These are phyloP conservation scores for Populus tremula DNA, from an alignment of 345 rosid species.

Conservation along the genomic window DNA sequence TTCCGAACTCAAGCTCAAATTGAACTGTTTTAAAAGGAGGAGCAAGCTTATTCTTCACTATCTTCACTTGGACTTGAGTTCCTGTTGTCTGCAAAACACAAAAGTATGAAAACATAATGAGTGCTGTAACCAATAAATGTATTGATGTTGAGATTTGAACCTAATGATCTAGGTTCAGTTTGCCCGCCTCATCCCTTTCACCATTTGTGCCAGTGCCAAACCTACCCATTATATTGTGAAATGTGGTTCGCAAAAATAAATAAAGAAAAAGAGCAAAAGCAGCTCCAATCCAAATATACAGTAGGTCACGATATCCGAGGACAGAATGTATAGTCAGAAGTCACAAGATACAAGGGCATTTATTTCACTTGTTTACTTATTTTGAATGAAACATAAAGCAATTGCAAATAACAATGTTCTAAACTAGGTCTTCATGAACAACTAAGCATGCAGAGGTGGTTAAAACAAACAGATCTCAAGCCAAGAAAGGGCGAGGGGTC, in stretches of 20 bases:
- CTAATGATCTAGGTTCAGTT: not conserved
- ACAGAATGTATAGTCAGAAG: not conserved
- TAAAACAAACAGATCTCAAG: not conserved
- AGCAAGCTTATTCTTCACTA: constrained; percentile 94
- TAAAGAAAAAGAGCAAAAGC: not conserved
- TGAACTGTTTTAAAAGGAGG: constrained; percentile 82
- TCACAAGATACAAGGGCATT: not conserved
- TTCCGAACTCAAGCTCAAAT: constrained; percentile 94
- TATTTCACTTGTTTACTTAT: not conserved
- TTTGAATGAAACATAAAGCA: not conserved
- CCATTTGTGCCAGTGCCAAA: not conserved
- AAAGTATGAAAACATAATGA: not conserved
- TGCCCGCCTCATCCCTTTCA: not conserved
- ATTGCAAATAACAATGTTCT: not conserved
- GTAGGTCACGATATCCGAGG: not conserved
- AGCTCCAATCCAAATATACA: not conserved
- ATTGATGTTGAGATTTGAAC: not conserved
- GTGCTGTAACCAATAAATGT: not conserved
- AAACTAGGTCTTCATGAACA: not conserved
- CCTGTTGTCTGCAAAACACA: constrained; percentile 57
- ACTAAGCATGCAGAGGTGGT: not conserved
- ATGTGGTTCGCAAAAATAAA: not conserved
- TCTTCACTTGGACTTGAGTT: constrained; percentile 70
- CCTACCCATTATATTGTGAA: not conserved
- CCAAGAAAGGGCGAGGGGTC: not conserved